Evolutionary conservation across 495 filamentous ascomycete genomes (phyloP), one percentile per base, ranked within the genome.

Genomic region (Penicillium odoratum): DNA sequence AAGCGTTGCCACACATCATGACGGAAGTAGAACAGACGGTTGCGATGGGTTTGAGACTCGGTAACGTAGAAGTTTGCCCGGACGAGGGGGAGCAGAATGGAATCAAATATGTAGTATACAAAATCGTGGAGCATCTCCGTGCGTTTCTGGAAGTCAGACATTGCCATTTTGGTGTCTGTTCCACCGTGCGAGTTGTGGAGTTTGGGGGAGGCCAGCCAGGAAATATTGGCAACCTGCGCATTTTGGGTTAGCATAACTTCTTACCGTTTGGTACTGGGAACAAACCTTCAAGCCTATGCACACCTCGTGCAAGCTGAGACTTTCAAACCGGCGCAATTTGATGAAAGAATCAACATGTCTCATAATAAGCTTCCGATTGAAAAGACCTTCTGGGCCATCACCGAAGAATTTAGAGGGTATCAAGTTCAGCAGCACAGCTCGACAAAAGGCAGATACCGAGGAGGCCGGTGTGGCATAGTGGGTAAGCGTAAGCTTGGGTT

Each of bases 61-160:
- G 94, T 98, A 26, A 97, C 90, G 62, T 98, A 91, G 61, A 98
- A 98, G 64, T 94, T 90, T 21, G 82, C 81, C 15, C 91, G 86
- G 49, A 98, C 81, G 1, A 98, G 82, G 7, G 94, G 94, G 58
- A 97, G 90, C 16, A 98, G 63, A 29, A 98, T 77, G 0, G 92
- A 96, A 63, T 98, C 93, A 60, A 98, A 93, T 3, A 96, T 58
- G 70, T 92, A 98, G 73, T 96, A 98, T 0, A 97, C 59, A 53
- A 97, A 86, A 65, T 98, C 94, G 48, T 84, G 72, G 31, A 96
- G 82, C 5, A 98, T 76, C 67, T 97, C 89, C 16, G 68, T 78
- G 7, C 94, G 87, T 73, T 97, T 97, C 25, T 77, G 70, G 30
- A 82, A 69, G 60, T 98, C 94, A 1, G 90, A 85, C 43, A 78